phyloP scores from a whole-genome alignment of 345 rosid genomes.

The Excoecaria cochinchinensis region DNA sequence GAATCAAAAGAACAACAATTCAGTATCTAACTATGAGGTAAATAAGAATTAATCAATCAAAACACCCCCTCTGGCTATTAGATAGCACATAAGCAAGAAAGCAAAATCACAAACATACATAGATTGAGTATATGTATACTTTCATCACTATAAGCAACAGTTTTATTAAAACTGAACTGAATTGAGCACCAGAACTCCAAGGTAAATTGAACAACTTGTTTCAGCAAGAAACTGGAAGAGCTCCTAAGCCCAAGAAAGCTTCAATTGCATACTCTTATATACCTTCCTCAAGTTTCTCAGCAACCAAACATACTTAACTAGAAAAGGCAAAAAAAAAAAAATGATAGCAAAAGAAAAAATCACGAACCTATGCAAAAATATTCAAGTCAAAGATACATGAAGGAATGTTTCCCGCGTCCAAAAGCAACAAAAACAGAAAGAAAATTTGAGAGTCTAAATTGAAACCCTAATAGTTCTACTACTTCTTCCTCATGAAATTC shows the following conservation, averaged over 20 bases:
- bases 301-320: constrained; percentile 24
- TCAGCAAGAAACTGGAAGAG: constrained; percentile 2
- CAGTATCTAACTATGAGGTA: background rate
- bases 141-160: too few relatives aligned
- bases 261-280: background rate
- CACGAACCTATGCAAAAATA: constrained; percentile 18
- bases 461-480: background rate
- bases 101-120: background rate
- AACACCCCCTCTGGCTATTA: background rate
- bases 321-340: background rate
- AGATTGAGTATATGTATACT: background rate
- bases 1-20: background rate
- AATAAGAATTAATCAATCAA: background rate
- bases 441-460: constrained; percentile 2
- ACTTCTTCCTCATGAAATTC: constrained; percentile 3
- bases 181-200: background rate
- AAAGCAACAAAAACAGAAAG: constrained; percentile 12
- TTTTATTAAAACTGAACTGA: background rate
- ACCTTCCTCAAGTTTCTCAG: constrained; percentile 15
- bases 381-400: constrained; percentile 30
- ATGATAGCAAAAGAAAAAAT: background rate
- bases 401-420: constrained; percentile 44
- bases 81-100: background rate
- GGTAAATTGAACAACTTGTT: background rate
- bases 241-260: background rate